These are phyloP conservation scores for Dittrichia graveolens DNA, from an alignment of 129 eudicot genomes.

Conservation along the genomic window DNA sequence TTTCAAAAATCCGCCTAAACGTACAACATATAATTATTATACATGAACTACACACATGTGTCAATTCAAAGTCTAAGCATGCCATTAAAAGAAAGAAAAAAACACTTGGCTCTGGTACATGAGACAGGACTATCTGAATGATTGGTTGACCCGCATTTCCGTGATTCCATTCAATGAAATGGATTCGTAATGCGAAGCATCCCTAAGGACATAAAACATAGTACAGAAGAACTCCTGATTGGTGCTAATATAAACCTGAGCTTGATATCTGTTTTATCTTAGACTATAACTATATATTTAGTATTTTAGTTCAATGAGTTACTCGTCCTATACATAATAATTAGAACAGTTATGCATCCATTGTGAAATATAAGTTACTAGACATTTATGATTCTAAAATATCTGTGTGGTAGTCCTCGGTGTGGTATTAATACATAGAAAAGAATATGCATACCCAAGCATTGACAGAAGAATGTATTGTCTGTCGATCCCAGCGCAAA, in stretches of 20 bases:
- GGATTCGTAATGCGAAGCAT: neutral
- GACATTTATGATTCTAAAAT: neutral
- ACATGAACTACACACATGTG: neutral
- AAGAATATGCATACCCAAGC: constrained; percentile 64
- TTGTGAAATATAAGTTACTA: neutral
- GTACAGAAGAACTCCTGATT: neutral
- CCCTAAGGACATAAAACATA: neutral
- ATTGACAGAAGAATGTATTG: constrained; percentile 77
- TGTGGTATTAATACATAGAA: neutral
- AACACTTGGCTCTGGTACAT: too few species aligned
- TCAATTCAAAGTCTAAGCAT: neutral
- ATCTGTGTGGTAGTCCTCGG: constrained; percentile 9
- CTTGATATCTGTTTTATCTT: neutral
- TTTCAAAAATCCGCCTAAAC: too few species aligned
- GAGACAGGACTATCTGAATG: too few species aligned
- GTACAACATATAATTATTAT: too few species aligned
- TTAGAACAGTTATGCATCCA: neutral
- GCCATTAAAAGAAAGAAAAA: neutral
- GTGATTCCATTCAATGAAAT: neutral
- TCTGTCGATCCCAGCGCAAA: constrained; percentile 67
- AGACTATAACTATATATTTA: neutral
- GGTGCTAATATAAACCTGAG: neutral
- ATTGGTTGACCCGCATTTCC: neutral
- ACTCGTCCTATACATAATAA: neutral
- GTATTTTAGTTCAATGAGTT: neutral